A percentile compares a stretch with the other conserved stretches of the same genome.
These are phyloP conservation scores for Solanum stenotomum DNA, from an alignment of 257 asterid genomes.

Conservation along the genomic window DNA sequence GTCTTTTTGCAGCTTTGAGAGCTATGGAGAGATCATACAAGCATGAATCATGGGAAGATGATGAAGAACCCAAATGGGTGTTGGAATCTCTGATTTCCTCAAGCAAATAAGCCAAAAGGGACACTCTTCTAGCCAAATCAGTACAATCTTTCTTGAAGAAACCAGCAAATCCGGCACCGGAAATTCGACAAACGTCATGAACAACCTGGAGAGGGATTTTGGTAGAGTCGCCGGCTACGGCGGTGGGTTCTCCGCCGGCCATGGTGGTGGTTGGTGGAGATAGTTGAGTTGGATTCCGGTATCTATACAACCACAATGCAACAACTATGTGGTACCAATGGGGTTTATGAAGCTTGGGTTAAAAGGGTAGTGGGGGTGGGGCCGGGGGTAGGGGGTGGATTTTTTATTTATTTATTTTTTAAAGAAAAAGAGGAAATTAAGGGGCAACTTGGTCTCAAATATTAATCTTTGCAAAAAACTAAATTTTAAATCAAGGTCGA, in stretches of 20 bases:
- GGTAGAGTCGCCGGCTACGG: conserved; percentile 16
- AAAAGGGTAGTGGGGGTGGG: not conserved
- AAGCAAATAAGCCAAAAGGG: conserved; percentile 67
- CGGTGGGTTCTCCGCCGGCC: conserved; percentile 54
- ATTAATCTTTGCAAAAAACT: not conserved
- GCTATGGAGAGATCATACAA: conserved; percentile 47
- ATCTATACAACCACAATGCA: conserved; percentile 11
- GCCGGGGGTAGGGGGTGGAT: not conserved
- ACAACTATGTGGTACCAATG: conserved; percentile 1
- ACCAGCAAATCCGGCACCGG: conserved; percentile 61
- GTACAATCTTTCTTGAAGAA: conserved; percentile 73
- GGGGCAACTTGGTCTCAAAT: not conserved
- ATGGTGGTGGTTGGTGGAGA: conserved; percentile 19
- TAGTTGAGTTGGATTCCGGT: not conserved
- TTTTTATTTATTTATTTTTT: not conserved
- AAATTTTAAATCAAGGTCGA: not conserved
- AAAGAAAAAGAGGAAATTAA: not conserved
- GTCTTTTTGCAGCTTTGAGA: conserved; percentile 26
- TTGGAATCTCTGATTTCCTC: conserved; percentile 67
- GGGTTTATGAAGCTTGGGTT: not conserved
- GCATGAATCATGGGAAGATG: conserved; percentile 19
- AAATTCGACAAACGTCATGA: conserved; percentile 53
- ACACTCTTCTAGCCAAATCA: conserved; percentile 66
- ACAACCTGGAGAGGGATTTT: conserved; percentile 40
- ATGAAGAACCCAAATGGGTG: conserved; percentile 22